Percentiles rank a stretch among this genome's conserved stretches.
These are phyloP conservation scores for Botrytis fragariae DNA, from an alignment of 2,329 filamentous ascomycete species.

Conservation along the genomic window DNA sequence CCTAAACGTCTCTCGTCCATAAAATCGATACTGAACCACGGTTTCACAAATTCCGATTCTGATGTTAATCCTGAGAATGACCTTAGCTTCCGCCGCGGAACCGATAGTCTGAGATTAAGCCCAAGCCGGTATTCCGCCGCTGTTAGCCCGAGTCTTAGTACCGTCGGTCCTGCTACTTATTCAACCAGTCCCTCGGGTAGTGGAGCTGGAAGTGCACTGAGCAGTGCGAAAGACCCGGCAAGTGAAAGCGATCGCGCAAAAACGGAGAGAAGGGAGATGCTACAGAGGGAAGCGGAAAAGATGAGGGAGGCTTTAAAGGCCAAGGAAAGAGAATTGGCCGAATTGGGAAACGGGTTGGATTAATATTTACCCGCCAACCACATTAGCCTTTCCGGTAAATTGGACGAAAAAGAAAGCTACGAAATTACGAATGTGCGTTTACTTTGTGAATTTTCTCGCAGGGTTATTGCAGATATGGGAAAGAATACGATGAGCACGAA, in stretches of 20 bases:
- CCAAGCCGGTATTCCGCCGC: constrained; percentile 24
- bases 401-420: background rate
- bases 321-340: constrained; percentile 37
- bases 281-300: constrained; percentile 70
- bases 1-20: constrained; percentile 70
- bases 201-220: constrained; percentile 35
- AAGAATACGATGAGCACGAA: background rate
- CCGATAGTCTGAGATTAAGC: constrained; percentile 22
- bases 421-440: constrained; percentile 10
- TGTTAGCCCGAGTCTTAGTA: constrained; percentile 23
- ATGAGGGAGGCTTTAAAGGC: constrained; percentile 52
- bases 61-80: constrained; percentile 15
- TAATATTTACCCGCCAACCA: constrained; percentile 13
- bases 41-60: constrained; percentile 29
- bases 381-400: background rate
- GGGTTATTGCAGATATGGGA: background rate
- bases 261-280: constrained; percentile 60
- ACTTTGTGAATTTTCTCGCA: background rate
- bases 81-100: constrained; percentile 17
- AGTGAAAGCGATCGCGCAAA: constrained; percentile 52
- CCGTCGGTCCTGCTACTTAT: constrained; percentile 20
- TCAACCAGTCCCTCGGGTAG: constrained; percentile 40
- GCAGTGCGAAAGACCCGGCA: constrained; percentile 36
- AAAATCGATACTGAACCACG: constrained; percentile 69
- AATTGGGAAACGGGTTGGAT: constrained; percentile 26